Conservation (phyloP, 2,329 filamentous ascomycete species). For the Coleophoma eucalyptorum region DNA sequence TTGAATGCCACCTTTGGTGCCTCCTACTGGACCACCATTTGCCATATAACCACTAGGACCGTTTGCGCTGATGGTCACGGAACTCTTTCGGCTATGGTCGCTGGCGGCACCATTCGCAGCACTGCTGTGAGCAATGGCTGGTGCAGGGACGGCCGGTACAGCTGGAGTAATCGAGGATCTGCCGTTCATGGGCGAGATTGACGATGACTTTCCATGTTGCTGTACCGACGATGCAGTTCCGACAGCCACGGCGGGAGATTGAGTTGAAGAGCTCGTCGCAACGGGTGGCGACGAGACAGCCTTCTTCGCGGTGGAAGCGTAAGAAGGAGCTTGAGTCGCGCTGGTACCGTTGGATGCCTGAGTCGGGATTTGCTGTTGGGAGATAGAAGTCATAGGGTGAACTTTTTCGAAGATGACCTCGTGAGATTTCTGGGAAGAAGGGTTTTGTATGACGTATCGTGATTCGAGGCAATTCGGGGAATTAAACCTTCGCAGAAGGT, state of each 20-base stretch:
- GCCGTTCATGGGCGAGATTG: slow-evolving; percentile 82
- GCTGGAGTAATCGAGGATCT: slow-evolving; percentile 68
- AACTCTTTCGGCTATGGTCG: slow-evolving; percentile 81
- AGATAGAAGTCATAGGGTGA: slow-evolving; percentile 31
- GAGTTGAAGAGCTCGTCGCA: slow-evolving; percentile 53
- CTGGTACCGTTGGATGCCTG: slow-evolving; percentile 53
- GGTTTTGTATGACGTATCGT: slow-evolving; percentile 26
- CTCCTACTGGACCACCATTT: slow-evolving; percentile 68
- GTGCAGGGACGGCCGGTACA: slow-evolving; percentile 54
- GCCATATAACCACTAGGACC: slow-evolving; percentile 71
- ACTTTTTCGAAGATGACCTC: slow-evolving; percentile 20
- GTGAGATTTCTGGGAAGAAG: slow-evolving; percentile 11
- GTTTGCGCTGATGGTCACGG: slow-evolving; percentile 86
- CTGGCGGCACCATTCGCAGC: slow-evolving; percentile 64
- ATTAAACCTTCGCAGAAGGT: slow-evolving; percentile 21
- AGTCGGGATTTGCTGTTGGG: slow-evolving; percentile 25
- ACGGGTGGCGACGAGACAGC: slow-evolving; percentile 55
- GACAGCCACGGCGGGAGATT: slow-evolving; percentile 50
- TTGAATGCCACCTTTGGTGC: slow-evolving; percentile 64
- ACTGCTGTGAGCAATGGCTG: slow-evolving; percentile 60
- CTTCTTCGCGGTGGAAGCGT: slow-evolving; percentile 68
- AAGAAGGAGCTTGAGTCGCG: slow-evolving; percentile 53
- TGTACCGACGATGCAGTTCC: slow-evolving; percentile 48
- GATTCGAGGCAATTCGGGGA: slow-evolving; percentile 8
- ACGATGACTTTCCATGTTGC: slow-evolving; percentile 61